Base-by-base conservation (phyloP, 2,329 filamentous ascomycete genomes). In the Penicillium sp. region DNA sequence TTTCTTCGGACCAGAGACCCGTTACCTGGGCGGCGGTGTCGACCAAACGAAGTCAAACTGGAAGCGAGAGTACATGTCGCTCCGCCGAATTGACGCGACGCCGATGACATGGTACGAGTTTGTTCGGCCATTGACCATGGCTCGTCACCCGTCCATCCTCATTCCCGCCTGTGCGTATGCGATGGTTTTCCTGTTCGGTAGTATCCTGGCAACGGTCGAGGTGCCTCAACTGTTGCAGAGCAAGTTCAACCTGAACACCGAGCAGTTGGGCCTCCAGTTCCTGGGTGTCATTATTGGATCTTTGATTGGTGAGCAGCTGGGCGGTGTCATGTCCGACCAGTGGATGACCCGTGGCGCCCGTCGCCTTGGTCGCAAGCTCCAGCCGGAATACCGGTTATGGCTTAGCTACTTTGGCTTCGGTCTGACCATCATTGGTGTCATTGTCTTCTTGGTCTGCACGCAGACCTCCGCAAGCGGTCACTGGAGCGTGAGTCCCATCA, bases 211-310 rank as follows among this genome's bases (percentile, higher is more conserved):
- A 45, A 83, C 82, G 0, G 80, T 87, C 29, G 84, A 86, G 64
- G 81, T 86, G 12, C 84, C 84, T 0, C 79, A 84, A 51, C 73
- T 86, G 4, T 82, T 85, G 62, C 74, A 78, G 5, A 69, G 76
- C 40, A 82, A 81, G 58, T 88, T 84, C 54, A 77, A 75, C 3
- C 78, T 87, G 70, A 82, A 84, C 65, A 67, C 81, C 0, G 79
- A 86, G 67, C 79, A 85, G 57, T 73, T 86, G 12, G 84, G 84
- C 0, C 74, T 87, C 4, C 83, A 87, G 57, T 84, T 84, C 66
- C 68, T 86, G 3, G 79, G 79, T 12, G 70, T 85, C 20, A 83
- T 87, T 49, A 76, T 87, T 31, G 84, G 85, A 5, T 81, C 79
- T 0, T 65, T 86, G 6, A 73, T 86, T 5, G 85, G 85, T 20